phyloP scores from a whole-genome alignment of 164 flowering plant genomes.

The Amborella trichopoda region DNA sequence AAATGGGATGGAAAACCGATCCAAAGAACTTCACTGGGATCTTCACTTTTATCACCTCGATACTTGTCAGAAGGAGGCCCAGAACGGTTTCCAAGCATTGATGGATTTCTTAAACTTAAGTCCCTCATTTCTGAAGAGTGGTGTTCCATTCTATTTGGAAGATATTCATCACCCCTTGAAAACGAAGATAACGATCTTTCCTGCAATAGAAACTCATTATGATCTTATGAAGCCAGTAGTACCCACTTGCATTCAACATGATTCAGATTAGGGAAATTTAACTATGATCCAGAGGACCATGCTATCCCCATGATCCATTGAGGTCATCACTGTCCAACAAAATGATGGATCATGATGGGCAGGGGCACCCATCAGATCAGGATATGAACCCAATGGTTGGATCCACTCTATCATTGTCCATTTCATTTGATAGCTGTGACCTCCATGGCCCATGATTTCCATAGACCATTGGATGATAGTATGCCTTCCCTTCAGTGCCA shows the following conservation, averaged over 20 bases:
- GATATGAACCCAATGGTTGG: too few species aligned
- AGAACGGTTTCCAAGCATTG: slow-evolving; percentile 34
- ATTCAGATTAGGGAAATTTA: not conserved
- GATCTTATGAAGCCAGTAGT: not conserved
- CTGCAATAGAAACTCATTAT: slow-evolving; percentile 59
- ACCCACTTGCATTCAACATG: not conserved
- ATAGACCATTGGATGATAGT: too few species aligned
- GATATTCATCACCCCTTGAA: slow-evolving; percentile 35
- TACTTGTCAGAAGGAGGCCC: slow-evolving; percentile 34
- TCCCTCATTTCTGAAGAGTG: slow-evolving; percentile 25
- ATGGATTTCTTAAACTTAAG: slow-evolving; percentile 40
- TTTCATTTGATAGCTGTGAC: too few species aligned
- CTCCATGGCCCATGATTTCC: too few species aligned
- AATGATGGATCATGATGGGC: too few species aligned
- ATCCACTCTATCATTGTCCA: too few species aligned
- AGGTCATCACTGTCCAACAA: too few species aligned
- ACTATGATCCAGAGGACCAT: too few species aligned
- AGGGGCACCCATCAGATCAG: too few species aligned
- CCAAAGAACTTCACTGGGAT: slow-evolving; percentile 91
- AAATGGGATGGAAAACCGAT: slow-evolving; percentile 74
- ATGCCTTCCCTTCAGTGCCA: too few species aligned
- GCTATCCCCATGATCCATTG: too few species aligned
- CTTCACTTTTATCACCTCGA: slow-evolving; percentile 47
- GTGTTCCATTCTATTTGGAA: slow-evolving; percentile 34
- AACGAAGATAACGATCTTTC: slow-evolving; percentile 42